A percentile compares a stretch with the other conserved stretches of the same genome.
These are phyloP conservation scores for Penicillium alfredii DNA, from an alignment of 495 filamentous ascomycete species.

Conservation along the genomic window DNA sequence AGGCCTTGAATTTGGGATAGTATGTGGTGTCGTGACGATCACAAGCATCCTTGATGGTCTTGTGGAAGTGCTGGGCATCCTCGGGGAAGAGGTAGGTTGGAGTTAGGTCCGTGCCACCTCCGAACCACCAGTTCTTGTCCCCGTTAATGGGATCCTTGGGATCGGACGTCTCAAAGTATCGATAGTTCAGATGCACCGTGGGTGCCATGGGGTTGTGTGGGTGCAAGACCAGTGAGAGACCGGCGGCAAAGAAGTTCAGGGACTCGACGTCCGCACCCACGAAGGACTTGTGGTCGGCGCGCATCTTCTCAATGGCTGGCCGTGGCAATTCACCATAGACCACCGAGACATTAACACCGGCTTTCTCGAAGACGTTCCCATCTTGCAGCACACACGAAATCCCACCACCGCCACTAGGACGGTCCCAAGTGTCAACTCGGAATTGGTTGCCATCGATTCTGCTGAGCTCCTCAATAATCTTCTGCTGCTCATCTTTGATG, in stretches of 20 bases:
- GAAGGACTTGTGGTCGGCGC: conserved; percentile 89
- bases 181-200: conserved; percentile 96
- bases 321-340: conserved; percentile 91
- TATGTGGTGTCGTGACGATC: conserved; percentile 89
- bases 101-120: conserved; percentile 90
- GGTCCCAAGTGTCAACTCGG: conserved; percentile 75
- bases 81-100: conserved; percentile 94
- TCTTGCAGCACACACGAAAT: conserved; percentile 93
- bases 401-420: conserved; percentile 77
- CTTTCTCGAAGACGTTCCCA: conserved; percentile 96
- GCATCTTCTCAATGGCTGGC: conserved; percentile 87
- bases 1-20: conserved; percentile 93
- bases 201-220: conserved; percentile 94
- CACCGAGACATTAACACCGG: conserved; percentile 88
- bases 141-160: conserved; percentile 57
- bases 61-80: conserved; percentile 95
- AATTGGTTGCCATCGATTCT: conserved; percentile 78
- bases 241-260: conserved; percentile 90
- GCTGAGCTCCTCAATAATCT: conserved; percentile 76
- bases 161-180: conserved; percentile 90
- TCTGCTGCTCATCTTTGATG: conserved; percentile 83
- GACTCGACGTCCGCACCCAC: conserved; percentile 64
- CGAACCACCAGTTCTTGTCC: conserved; percentile 90
- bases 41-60: conserved; percentile 83
- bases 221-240: conserved; percentile 86